Evolutionary conservation across 2,329 filamentous ascomycete species (phyloP), one percentile per base, ranked within the genome.

Genomic region (Albifimbria verrucaria): DNA sequence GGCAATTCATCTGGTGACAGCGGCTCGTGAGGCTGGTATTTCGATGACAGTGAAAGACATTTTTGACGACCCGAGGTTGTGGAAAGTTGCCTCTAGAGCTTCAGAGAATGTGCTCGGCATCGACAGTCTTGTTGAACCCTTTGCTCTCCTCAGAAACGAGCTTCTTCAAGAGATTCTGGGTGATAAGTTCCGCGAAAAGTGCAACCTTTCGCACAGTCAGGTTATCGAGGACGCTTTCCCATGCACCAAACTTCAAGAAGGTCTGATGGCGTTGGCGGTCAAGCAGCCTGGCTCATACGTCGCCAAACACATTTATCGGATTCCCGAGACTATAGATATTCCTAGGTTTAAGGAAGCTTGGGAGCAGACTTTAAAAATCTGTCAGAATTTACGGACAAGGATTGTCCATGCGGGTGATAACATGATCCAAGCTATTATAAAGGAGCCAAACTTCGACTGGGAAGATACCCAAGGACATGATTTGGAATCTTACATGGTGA

Each of bases 1-100:
- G 10, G 75, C 76, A 1, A 78, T 78, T 73, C 70, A 68, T 49
- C 62, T 78, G 2, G 73, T 76, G 1, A 66, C 73, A 4, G 63
- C 65, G 24, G 72, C 73, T 4, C 65, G 70, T 49, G 63, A 59
- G 2, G 57, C 59, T 7, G 66, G 65, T 10, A 56, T 77, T 17
- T 53, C 63, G 2, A 58, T 78, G 23, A 72, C 69, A 3, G 74
- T 78, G 1, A 69, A 68, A 7, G 66, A 62, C 42, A 69, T 75
- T 25, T 76, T 78, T 51, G 64, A 64, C 22, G 63, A 72, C 28
- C 72, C 75, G 0, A 65, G 68, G 7, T 65, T 77, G 3, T 66
- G 66, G n/a, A 28, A 47, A 12, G 23, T 47, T 17, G 44, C 44
- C 4, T 21, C 20, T 7, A 47, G 26, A 15, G 44, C 44, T 3